These are phyloP conservation scores for Triticum turgidum DNA, from an alignment of 176 grass and related monocot genomes.

Conservation along the genomic window DNA sequence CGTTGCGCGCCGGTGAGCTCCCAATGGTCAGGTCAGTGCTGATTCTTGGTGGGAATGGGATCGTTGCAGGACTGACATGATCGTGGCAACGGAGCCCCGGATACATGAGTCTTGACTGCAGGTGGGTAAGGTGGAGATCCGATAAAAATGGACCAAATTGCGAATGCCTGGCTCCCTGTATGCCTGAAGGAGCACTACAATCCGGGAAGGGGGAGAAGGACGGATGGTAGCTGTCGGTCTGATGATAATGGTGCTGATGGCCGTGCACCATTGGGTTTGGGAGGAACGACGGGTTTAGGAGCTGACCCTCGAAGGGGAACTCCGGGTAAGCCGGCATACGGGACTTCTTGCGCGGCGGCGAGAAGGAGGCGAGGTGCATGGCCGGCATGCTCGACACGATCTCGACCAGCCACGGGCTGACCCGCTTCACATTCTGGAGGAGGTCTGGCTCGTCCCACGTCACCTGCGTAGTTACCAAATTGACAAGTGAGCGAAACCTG, in stretches of 20 bases:
- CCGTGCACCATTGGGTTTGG: constrained; percentile 33
- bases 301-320: constrained; percentile 67
- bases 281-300: constrained; percentile 35
- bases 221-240: constrained; percentile 15
- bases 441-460: constrained; percentile 93
- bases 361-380: constrained; percentile 67
- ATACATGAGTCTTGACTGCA: constrained; percentile 53
- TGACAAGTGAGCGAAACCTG: neutral
- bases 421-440: constrained; percentile 88
- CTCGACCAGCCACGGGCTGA: constrained; percentile 92
- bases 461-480: constrained; percentile 50
- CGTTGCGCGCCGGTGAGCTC: neutral
- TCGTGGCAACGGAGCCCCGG: constrained; percentile 26
- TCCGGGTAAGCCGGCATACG: constrained; percentile 44
- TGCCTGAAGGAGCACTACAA: constrained; percentile 72
- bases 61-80: neutral
- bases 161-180: constrained; percentile 99
- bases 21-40: constrained; percentile 51
- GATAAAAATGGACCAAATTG: constrained; percentile 66
- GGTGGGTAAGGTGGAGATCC: constrained; percentile 65
- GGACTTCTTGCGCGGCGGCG: constrained; percentile 64
- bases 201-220: constrained; percentile 48
- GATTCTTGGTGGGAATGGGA: constrained; percentile 22
- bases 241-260: constrained; percentile 9
- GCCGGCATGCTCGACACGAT: constrained; percentile 78